A percentile compares a stretch with the other conserved stretches of the same genome.
phyloP scores from a whole-genome alignment of 371 early-diverging fungal species.

The Mycotypha africana region DNA sequence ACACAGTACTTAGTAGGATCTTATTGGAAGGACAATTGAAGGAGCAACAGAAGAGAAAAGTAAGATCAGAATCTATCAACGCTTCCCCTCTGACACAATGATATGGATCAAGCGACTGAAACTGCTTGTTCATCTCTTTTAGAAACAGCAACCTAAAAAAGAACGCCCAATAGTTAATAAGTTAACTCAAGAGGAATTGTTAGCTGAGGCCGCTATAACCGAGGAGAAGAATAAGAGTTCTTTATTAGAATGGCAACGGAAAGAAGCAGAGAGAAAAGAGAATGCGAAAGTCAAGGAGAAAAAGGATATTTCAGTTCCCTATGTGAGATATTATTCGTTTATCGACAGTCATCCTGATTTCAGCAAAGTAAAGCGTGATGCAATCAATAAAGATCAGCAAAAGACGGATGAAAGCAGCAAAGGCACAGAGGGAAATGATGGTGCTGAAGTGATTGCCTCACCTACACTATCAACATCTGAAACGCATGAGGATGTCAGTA shows the following conservation, averaged over 20 bases:
- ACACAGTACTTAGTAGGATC: slow-evolving; percentile 49
- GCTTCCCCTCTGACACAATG: background rate
- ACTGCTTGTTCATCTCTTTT: no score
- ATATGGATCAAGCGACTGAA: no score
- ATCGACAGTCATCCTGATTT: slow-evolving; percentile 38
- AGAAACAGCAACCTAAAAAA: slow-evolving; percentile 39
- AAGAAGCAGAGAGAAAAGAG: slow-evolving; percentile 42
- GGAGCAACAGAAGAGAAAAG: slow-evolving; percentile 42
- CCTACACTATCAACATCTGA: slow-evolving; percentile 4
- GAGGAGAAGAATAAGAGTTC: slow-evolving; percentile 52
- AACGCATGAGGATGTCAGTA: background rate
- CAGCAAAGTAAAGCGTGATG: no score
- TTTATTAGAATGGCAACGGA: slow-evolving; percentile 51
- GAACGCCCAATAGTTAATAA: slow-evolving; percentile 35
- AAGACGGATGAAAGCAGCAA: no score
- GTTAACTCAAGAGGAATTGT: slow-evolving; percentile 54
- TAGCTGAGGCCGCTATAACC: slow-evolving; percentile 55
- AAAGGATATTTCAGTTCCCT: slow-evolving; percentile 32
- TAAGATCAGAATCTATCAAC: slow-evolving; percentile 3
- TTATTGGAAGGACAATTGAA: slow-evolving; percentile 49
- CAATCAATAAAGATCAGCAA: no score
- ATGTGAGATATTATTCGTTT: slow-evolving; percentile 51
- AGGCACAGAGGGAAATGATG: slow-evolving; percentile 23
- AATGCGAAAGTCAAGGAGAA: slow-evolving; percentile 45
- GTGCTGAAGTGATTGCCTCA: slow-evolving; percentile 11